A percentile compares a stretch with the other conserved stretches of the same genome.
Conservation (phyloP, 2,329 filamentous ascomycete genomes). For the Fusarium continuum region DNA sequence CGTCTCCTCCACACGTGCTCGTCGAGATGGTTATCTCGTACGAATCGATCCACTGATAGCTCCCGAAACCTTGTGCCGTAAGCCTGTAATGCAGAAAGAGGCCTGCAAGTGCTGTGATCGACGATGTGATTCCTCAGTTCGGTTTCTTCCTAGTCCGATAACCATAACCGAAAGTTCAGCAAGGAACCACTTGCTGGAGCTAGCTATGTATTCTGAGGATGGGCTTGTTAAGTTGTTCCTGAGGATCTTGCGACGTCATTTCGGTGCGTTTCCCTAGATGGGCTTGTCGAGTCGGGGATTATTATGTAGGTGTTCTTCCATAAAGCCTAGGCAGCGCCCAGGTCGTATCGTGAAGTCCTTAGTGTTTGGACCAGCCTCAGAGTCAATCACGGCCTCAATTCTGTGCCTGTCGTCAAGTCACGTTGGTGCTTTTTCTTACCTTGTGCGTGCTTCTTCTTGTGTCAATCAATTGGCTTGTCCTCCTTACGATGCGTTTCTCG, state of each 20-base stretch:
- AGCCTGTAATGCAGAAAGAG: conserved; percentile 19
- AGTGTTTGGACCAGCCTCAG: conserved; percentile 20
- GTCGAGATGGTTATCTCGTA: conserved; percentile 10
- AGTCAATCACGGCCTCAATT: conserved; percentile 16
- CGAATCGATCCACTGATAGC: conserved; percentile 7
- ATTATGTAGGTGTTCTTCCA: conserved; percentile 1
- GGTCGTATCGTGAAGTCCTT: neutral
- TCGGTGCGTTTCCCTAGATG: conserved; percentile 25
- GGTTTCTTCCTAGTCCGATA: conserved; percentile 27
- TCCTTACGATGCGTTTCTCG: conserved; percentile 47
- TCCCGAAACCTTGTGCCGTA: conserved; percentile 21
- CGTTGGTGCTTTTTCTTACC: neutral
- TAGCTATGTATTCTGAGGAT: conserved; percentile 19
- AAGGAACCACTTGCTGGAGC: conserved; percentile 10
- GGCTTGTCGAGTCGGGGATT: conserved; percentile 33
- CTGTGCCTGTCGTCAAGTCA: conserved; percentile 2
- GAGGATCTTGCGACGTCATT: conserved; percentile 22
- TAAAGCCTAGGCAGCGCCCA: conserved; percentile 32
- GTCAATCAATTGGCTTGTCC: conserved; percentile 13
- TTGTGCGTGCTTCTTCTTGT: neutral
- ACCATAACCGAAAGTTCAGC: conserved; percentile 29
- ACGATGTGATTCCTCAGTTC: conserved; percentile 19
- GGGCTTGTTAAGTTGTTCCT: conserved; percentile 19
- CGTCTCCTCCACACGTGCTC: conserved; percentile 38
- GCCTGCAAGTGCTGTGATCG: conserved; percentile 33